phyloP scores from a whole-genome alignment of 2,329 filamentous ascomycete species.

The Xylariaceae sp. region DNA sequence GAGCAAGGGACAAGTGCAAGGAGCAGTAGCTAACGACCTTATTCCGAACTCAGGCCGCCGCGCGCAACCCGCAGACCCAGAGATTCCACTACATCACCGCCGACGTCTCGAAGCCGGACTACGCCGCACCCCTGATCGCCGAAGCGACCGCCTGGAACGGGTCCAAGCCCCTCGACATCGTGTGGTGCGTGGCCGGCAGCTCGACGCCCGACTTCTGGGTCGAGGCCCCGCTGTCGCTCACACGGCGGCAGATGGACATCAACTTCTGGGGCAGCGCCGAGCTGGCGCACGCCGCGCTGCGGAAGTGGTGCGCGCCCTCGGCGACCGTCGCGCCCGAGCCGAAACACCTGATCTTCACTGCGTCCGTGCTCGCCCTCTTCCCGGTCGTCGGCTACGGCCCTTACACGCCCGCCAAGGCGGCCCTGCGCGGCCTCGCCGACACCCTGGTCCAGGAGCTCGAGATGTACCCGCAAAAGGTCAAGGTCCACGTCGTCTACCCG shows the following conservation, averaged over 20 bases:
- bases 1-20: too few species aligned
- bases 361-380: conserved; percentile 68
- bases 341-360: conserved; percentile 83
- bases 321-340: conserved; percentile 43
- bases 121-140: conserved; percentile 63
- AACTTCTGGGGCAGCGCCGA: conserved; percentile 87
- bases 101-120: conserved; percentile 67
- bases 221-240: conserved; percentile 61
- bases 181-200: conserved; percentile 84
- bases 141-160: conserved; percentile 77
- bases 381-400: conserved; percentile 75
- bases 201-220: conserved; percentile 71
- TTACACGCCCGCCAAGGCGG: conserved; percentile 81
- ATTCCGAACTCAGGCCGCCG: conserved; percentile 58
- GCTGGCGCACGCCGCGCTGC: conserved; percentile 74
- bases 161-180: conserved; percentile 67
- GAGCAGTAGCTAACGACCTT: too few species aligned
- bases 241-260: conserved; percentile 80
- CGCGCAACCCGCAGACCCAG: conserved; percentile 61
- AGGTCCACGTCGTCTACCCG: conserved; percentile 76
- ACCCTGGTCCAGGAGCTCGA: conserved; percentile 76
- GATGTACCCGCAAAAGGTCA: conserved; percentile 78
- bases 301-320: conserved; percentile 61
- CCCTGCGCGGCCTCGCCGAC: conserved; percentile 77
- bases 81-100: conserved; percentile 79